Evolutionary conservation across 345 rosid genomes (phyloP), one percentile per base, ranked within the genome.

Genomic region (Sonneratia alba): DNA sequence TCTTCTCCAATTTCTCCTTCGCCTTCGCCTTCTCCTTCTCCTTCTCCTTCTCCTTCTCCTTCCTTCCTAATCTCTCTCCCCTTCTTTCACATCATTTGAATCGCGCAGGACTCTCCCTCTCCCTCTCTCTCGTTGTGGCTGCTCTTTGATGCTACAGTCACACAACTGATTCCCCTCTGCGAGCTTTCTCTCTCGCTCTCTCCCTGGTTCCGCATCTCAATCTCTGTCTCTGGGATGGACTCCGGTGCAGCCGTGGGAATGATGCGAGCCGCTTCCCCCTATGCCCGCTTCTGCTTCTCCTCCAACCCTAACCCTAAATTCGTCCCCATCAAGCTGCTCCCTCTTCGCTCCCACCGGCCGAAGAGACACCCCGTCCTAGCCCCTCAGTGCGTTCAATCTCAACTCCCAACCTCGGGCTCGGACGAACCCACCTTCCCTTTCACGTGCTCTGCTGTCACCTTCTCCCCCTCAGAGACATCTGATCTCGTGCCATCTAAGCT

Each of bases 401-500:
- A 72, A 57, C 77, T 64, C 66, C 81, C 74, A 67, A 71, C 91
- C 59, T 32, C 76, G 14, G 48, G 16, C 49, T 55, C 61, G 0
- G 66, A 27, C 53, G 73, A 74, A 70, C 70, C 69, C 5, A 72
- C 32, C 42, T 75, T 83, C 43, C 76, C 83, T 36, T 83, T 88
- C 80, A 71, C 81, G 38, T 81, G 88, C 86, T 79, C 91, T 1
- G 92, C 96, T 27, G 71, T 80, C 71, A 67, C 83, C 59, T 83
- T 80, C 62, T 81, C 88, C 13, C 75, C 88, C 0, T 83, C 90
- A 3, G 79, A 76, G 64, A 77, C 87, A 65, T 24, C 84, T 36
- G 86, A 83, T 48, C 77, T 82, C 22, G 83, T 83, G 15, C 81
- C 91, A 0, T 72, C 72, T 6, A 86, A 75, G 79, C 87, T 95